Base-by-base conservation (phyloP, 768 basidiomycete species). In the Termitomyces sp. region DNA sequence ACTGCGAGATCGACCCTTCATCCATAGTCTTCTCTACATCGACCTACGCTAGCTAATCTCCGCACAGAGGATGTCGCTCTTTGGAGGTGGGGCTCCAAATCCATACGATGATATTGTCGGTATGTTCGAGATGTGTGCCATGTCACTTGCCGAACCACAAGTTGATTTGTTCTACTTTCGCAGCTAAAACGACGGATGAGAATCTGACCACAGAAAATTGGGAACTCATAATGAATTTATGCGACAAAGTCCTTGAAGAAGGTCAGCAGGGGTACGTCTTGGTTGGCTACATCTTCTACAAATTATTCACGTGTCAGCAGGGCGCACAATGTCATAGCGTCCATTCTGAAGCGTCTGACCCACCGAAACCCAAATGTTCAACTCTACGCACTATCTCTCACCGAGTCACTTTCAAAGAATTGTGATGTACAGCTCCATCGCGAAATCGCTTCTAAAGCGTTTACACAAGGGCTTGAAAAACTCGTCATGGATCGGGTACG, bases 331-430 rank as follows among this genome's bases (percentile, higher is more conserved):
- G 92, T 91, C 56, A 82, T 95, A 59, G 86, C 87, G 13, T 82
- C 96, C 0, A 67, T 97, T 33, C 79, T 94, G 66, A 98, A 95
- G 72, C 91, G 97, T 5, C 80, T 99, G 2, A 81, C 89, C 10
- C 97, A 99, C 72, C 85, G 97, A 20, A 97, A 91, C 69, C 90
- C 97, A 2, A 99, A 96, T 64, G 97, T 99, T 2, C 97, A 99
- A 73, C 82, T 98, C 1, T 98, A 95, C 67, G 83, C 96, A 6
- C 83, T 99, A 5, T 84, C 92, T 1, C 80, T 98, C 18, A 81
- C 88, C 2, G 96, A 98, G 67, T 83, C 94, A 0, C 79, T 99
- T 12, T 86, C 88, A 38, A 96, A 95, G 82, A 99, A 99, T 73
- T 92, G 92, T 64, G 84, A 85, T 2, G 79, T 88, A 61, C 79